A percentile compares a stretch with the other conserved stretches of the same genome.
phyloP scores from a whole-genome alignment of 768 basidiomycete genomes.

The Amyloporia xantha region DNA sequence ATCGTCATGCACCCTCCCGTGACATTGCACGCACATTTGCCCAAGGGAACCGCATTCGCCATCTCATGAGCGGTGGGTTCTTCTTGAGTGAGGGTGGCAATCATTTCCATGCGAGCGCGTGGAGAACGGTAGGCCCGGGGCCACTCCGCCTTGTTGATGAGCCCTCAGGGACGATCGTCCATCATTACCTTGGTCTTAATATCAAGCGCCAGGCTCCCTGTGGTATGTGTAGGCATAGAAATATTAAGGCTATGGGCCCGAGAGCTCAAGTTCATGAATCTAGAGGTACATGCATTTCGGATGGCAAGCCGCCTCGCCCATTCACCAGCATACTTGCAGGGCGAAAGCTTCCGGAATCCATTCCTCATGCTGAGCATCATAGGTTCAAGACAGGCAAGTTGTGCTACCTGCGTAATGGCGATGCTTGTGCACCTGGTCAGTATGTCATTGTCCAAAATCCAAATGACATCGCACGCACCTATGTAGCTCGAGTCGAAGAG shows the following conservation, averaged over 20 bases:
- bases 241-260: background rate
- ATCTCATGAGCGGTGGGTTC: constrained; percentile 17
- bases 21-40: constrained; percentile 19
- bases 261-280: background rate
- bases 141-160: background rate
- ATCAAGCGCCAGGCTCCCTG: background rate
- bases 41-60: constrained; percentile 12
- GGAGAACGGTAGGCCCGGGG: background rate
- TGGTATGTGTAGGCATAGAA: background rate
- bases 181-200: background rate
- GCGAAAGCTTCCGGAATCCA: background rate
- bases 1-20: constrained; percentile 19
- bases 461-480: background rate
- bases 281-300: background rate
- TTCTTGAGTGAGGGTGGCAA: background rate
- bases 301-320: background rate
- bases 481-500: background rate
- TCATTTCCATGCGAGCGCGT: background rate
- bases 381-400: background rate
- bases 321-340: background rate
- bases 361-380: no score
- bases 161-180: background rate
- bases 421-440: background rate
- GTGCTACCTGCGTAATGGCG: background rate
- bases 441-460: background rate